Percentiles rank a stretch among this genome's conserved stretches.
These are phyloP conservation scores for Davidsoniella australis DNA, from an alignment of 2,329 filamentous ascomycete species.

Conservation along the genomic window DNA sequence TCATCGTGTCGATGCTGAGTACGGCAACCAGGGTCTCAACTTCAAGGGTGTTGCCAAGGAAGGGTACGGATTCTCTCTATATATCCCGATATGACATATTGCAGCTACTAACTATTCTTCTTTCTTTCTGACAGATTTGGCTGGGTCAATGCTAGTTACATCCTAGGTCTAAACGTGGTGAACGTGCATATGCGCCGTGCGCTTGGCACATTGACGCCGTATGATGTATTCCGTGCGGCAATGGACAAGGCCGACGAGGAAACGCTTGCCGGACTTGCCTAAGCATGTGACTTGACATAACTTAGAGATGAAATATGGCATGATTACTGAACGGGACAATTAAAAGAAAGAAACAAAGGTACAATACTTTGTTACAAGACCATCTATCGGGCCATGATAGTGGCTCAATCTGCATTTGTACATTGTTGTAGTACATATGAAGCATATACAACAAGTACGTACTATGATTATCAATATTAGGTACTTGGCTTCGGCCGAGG, in stretches of 20 bases:
- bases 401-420: too few relatives aligned
- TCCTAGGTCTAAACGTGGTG: slow-evolving; percentile 78
- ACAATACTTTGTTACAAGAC: background rate
- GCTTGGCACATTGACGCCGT: slow-evolving; percentile 73
- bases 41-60: slow-evolving; percentile 93
- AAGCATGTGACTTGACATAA: background rate
- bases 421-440: too few relatives aligned
- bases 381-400: too few relatives aligned
- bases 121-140: slow-evolving; percentile 50
- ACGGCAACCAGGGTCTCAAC: slow-evolving; percentile 88
- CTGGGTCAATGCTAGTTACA: slow-evolving; percentile 97
- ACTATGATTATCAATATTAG: too few relatives aligned
- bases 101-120: slow-evolving; percentile 17
- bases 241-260: slow-evolving; percentile 37
- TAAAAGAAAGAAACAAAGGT: background rate
- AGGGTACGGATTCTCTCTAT: slow-evolving; percentile 47
- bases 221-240: slow-evolving; percentile 63
- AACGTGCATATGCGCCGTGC: slow-evolving; percentile 80
- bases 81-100: background rate
- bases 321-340: background rate
- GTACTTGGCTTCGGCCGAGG: too few relatives aligned
- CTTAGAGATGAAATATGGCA: too few relatives aligned
- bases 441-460: too few relatives aligned
- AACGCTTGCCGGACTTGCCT: slow-evolving; percentile 28
- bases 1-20: slow-evolving; percentile 89